Conservation (phyloP, 2,329 filamentous ascomycete species). For the Botryotinia narcissicola region DNA sequence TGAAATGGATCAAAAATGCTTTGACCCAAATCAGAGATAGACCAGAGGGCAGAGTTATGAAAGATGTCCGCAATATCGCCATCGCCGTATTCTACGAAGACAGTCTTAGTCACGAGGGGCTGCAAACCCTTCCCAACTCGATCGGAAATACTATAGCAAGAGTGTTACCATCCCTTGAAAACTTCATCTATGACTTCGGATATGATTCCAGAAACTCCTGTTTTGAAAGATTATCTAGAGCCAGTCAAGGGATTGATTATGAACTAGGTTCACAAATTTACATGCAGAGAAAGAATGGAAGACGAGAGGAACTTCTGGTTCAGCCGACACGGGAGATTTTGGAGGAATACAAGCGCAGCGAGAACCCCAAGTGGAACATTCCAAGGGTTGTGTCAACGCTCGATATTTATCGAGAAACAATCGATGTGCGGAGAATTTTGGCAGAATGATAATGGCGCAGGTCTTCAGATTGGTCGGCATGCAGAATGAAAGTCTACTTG, state of each 20-base stretch:
- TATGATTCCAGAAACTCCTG: neutral
- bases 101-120: neutral
- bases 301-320: neutral
- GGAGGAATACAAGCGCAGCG: neutral
- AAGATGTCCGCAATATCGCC: slow-evolving; percentile 1
- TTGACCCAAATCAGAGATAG: neutral
- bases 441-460: neutral
- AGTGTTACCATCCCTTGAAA: neutral
- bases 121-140: neutral
- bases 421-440: neutral
- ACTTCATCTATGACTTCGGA: neutral
- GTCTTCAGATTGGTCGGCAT: neutral
- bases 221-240: neutral
- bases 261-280: neutral
- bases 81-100: neutral
- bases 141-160: neutral
- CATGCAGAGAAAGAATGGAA: neutral
- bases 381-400: neutral
- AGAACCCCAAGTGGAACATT: neutral
- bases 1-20: neutral
- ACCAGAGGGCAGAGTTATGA: neutral
- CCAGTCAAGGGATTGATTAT: neutral
- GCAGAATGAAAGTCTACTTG: neutral
- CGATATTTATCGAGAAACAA: neutral
- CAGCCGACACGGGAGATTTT: neutral